Percentiles rank a stretch among this genome's conserved stretches.
phyloP scores from a whole-genome alignment of 768 basidiomycete genomes.

The Lentinula lateritia region DNA sequence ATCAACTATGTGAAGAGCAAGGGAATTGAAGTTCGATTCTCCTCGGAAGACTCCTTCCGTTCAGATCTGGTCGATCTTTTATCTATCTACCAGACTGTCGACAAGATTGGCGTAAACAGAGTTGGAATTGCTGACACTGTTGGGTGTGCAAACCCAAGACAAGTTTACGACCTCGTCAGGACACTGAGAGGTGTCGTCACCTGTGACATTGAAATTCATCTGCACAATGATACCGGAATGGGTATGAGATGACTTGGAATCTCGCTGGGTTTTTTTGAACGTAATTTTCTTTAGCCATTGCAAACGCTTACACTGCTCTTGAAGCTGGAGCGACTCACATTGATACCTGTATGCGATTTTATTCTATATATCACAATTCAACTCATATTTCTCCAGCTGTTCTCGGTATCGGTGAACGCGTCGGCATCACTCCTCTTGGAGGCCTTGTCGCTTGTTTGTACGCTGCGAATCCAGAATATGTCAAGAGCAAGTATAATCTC shows the following conservation, averaged over 20 bases:
- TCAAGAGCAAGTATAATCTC: constrained; percentile 99
- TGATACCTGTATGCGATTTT: constrained; percentile 74
- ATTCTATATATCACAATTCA: not conserved
- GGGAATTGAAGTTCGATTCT: constrained; percentile 99
- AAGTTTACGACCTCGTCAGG: constrained; percentile 97
- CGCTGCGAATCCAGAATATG: constrained; percentile 96
- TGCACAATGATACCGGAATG: constrained; percentile 99
- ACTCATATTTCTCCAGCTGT: constrained; percentile 48
- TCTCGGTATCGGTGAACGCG: constrained; percentile 97
- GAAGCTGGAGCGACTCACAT: constrained; percentile 99
- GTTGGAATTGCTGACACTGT: constrained; percentile 99
- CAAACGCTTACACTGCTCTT: constrained; percentile 96
- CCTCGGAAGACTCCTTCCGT: constrained; percentile 99
- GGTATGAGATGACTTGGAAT: constrained; percentile 37
- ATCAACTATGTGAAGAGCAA: constrained; percentile 99
- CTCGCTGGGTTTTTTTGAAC: not conserved
- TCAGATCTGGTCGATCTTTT: constrained; percentile 98
- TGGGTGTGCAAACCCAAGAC: constrained; percentile 96
- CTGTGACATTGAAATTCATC: constrained; percentile 97
- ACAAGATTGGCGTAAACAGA: constrained; percentile 98
- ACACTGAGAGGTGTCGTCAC: constrained; percentile 93
- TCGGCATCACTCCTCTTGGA: constrained; percentile 97
- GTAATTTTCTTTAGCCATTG: constrained; percentile 60
- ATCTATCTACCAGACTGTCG: constrained; percentile 98
- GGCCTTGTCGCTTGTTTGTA: constrained; percentile 96